These are phyloP conservation scores for Trypanosoma vivax DNA, from an alignment of 208 protist species.

Conservation along the genomic window DNA sequence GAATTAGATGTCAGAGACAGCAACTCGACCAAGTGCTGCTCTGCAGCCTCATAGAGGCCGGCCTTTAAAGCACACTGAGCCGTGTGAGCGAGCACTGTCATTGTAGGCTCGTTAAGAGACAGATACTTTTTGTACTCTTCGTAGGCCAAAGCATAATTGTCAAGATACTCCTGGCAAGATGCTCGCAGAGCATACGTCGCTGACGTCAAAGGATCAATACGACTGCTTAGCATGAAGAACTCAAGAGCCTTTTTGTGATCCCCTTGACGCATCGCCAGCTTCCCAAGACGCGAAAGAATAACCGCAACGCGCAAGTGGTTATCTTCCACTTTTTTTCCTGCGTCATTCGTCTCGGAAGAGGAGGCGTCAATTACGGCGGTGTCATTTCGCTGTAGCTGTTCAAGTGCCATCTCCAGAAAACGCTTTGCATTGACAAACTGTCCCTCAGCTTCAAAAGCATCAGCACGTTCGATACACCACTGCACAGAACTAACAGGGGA, in stretches of 20 bases:
- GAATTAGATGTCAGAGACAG: constrained; percentile 23
- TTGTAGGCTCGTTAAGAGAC: constrained; percentile 46
- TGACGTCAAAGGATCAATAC: constrained; percentile 53
- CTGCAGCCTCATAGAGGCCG: constrained; percentile 40
- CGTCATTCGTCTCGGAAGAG: neutral
- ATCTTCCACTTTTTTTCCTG: constrained; percentile 10
- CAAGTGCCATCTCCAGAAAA: constrained; percentile 53
- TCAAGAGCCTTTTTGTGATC: constrained; percentile 50
- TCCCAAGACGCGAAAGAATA: constrained; percentile 51
- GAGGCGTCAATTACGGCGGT: constrained; percentile 10
- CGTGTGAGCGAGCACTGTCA: constrained; percentile 72
- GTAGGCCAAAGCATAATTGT: constrained; percentile 36
- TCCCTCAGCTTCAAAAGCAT: constrained; percentile 28
- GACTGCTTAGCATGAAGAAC: constrained; percentile 48
- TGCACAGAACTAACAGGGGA: constrained; percentile 17
- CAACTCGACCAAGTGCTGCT: constrained; percentile 38
- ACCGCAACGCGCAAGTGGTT: constrained; percentile 29
- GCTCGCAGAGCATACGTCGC: constrained; percentile 69
- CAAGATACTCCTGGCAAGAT: constrained; percentile 65
- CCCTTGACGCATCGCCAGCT: constrained; percentile 45
- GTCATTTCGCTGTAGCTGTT: constrained; percentile 51
- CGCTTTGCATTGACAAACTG: constrained; percentile 28
- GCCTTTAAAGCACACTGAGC: constrained; percentile 78
- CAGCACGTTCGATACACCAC: constrained; percentile 33
- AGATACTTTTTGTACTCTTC: constrained; percentile 85